phyloP scores from a whole-genome alignment of 805 yeast genomes.

The Starmera caribaea region DNA sequence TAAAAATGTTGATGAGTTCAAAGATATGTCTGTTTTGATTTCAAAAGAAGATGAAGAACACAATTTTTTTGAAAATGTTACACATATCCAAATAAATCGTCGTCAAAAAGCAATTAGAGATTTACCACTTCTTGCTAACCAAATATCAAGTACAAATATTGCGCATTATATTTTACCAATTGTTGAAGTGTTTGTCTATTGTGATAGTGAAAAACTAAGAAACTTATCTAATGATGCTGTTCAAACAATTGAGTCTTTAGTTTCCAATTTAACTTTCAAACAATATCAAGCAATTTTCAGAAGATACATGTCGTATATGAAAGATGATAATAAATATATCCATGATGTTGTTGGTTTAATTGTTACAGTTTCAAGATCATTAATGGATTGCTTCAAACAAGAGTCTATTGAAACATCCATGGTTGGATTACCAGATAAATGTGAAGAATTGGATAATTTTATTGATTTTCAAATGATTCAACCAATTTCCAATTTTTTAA shows the following conservation, averaged over 20 bases:
- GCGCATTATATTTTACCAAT: slow-evolving; percentile 80
- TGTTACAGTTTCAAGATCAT: slow-evolving; percentile 44
- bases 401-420: slow-evolving; percentile 14
- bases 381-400: slow-evolving; percentile 23
- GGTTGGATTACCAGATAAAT: slow-evolving; percentile 26
- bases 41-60: slow-evolving; percentile 72
- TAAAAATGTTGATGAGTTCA: slow-evolving; percentile 37
- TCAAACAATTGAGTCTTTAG: slow-evolving; percentile 47
- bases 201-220: slow-evolving; percentile 47
- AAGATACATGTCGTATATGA: slow-evolving; percentile 49
- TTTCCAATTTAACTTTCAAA: slow-evolving; percentile 57
- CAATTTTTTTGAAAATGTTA: slow-evolving; percentile 66
- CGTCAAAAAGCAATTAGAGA: slow-evolving; percentile 77
- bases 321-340: slow-evolving; percentile 36
- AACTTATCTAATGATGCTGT: slow-evolving; percentile 61
- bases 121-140: slow-evolving; percentile 37
- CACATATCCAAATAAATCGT: slow-evolving; percentile 77
- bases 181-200: slow-evolving; percentile 67
- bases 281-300: slow-evolving; percentile 70
- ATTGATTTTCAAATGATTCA: slow-evolving; percentile 52
- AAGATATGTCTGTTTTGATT: slow-evolving; percentile 57
- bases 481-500: slow-evolving; percentile 48
- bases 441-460: slow-evolving; percentile 32
- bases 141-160: slow-evolving; percentile 46
- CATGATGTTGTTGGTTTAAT: slow-evolving; percentile 52